Evolutionary conservation across 805 yeast genomes (phyloP).

Genomic region (Diddensiella caesifluorescens): DNA sequence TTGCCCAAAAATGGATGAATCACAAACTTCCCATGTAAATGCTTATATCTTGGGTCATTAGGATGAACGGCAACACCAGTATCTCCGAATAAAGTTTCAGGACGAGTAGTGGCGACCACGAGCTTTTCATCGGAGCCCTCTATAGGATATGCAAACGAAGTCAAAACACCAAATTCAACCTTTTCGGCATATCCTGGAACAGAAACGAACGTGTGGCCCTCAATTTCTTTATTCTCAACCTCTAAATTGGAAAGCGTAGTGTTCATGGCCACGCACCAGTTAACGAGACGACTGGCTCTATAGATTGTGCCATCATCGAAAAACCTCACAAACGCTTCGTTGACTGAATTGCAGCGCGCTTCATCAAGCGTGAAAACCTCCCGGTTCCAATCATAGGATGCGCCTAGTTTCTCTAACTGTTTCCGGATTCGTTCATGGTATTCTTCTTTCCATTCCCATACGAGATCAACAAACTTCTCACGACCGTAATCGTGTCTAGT

Average conservation of each 20-base stretch:
- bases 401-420: constrained; percentile 85
- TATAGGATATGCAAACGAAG: constrained; percentile 90
- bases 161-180: constrained; percentile 93
- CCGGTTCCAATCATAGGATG: constrained; percentile 93
- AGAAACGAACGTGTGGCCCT: constrained; percentile 71
- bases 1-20: constrained; percentile 86
- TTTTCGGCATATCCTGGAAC: constrained; percentile 90
- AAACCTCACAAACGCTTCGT: constrained; percentile 82
- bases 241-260: constrained; percentile 96
- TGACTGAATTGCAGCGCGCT: constrained; percentile 68
- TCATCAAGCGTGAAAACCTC: constrained; percentile 93
- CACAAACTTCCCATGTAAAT: constrained; percentile 89
- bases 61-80: constrained; percentile 98
- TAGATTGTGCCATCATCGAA: constrained; percentile 95
- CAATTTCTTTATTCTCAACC: constrained; percentile 85
- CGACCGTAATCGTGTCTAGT: constrained; percentile 96
- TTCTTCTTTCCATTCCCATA: constrained; percentile 98
- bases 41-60: constrained; percentile 84
- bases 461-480: constrained; percentile 78
- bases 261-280: constrained; percentile 93
- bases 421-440: constrained; percentile 80
- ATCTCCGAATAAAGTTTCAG: constrained; percentile 97
- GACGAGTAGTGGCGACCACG: constrained; percentile 96
- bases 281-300: constrained; percentile 87
- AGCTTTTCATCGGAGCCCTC: constrained; percentile 80